These are phyloP conservation scores for Pythium phragmitis DNA, from an alignment of 352 stramenopile species.

Conservation along the genomic window DNA sequence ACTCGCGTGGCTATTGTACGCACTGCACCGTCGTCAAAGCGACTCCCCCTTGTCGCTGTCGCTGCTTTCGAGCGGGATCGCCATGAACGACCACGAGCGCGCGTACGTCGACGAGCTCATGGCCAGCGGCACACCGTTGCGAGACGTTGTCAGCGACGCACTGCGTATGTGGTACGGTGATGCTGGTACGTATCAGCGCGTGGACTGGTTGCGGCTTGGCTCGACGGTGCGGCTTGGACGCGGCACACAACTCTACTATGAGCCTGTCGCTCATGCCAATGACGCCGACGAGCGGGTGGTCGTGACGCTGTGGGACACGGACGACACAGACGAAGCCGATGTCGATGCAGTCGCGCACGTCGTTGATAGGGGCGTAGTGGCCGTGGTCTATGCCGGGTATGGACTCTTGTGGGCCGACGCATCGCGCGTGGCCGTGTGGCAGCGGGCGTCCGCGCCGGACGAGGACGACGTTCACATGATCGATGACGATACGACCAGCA, in stretches of 20 bases:
- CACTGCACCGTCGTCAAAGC: neutral
- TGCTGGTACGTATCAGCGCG: neutral
- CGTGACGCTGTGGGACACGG: neutral
- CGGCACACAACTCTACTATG: neutral
- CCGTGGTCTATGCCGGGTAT: constrained; percentile 1
- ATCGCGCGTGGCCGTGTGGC: neutral
- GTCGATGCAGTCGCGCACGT: constrained; percentile 1
- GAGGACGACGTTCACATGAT: neutral
- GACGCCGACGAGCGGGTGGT: neutral
- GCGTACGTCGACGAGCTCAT: neutral
- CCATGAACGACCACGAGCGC: neutral
- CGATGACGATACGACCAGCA: neutral
- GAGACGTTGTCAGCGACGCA: constrained; percentile 3
- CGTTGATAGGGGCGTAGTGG: neutral
- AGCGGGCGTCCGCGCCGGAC: neutral
- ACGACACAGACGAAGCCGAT: neutral
- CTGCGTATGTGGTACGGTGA: neutral
- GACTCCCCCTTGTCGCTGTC: neutral
- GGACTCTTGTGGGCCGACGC: constrained; percentile 2
- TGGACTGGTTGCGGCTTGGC: neutral
- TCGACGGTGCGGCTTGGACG: neutral
- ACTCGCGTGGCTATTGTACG: constrained; percentile 3
- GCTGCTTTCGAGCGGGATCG: neutral
- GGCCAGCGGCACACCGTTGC: neutral
- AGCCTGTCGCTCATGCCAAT: neutral